Evolutionary conservation across 441 rosid species (phyloP), one percentile per base, ranked within the genome.

Genomic region (Syzygium malaccense): DNA sequence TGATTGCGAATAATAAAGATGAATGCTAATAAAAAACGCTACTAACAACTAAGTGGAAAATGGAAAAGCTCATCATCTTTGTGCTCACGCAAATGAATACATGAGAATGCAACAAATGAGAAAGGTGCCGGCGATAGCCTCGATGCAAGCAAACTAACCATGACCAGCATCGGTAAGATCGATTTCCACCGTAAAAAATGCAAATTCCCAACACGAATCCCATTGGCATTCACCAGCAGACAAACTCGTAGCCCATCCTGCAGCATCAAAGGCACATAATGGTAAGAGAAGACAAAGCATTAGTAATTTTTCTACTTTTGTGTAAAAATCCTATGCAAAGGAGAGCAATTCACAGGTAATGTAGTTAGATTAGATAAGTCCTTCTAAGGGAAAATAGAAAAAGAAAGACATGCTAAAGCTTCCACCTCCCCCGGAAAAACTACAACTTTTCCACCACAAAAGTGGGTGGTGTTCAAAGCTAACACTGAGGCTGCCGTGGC

Each of bases 141-240:
- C 23, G 93, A 89, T 37, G 91, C 19, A 48, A 57, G 79, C 58
- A 90, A 89, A 88, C 96, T 90, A 92, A 98, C 99, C 99, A 89
- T 98, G 99, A 90, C 99, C 97, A 85, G 96, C 94, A 92, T 96
- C 97, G 15, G 98, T 97, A 85, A 98, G 98, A 89, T 95, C 96
- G 90, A 97, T 91, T 14, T 75, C 85, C 89, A 97, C 99, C 55
- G 89, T 89, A 90, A 98, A 96, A 91, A 98, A 96, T 75, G 99
- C 95, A 88, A 92, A 98, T 64, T 96, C 98, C 89, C 87, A 89
- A 49, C 94, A 93, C 94, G 93, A 93, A 53, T 95, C 96, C 71
- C 90, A 93, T 45, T 45, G 48, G 48, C 48, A 45, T 95, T 96
- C 99, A 90, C 94, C 94, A 58, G 99, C 98, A 83, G 86, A 93